These are phyloP conservation scores for Trypethelium eluteriae DNA, from an alignment of 495 filamentous ascomycete genomes.

Conservation along the genomic window DNA sequence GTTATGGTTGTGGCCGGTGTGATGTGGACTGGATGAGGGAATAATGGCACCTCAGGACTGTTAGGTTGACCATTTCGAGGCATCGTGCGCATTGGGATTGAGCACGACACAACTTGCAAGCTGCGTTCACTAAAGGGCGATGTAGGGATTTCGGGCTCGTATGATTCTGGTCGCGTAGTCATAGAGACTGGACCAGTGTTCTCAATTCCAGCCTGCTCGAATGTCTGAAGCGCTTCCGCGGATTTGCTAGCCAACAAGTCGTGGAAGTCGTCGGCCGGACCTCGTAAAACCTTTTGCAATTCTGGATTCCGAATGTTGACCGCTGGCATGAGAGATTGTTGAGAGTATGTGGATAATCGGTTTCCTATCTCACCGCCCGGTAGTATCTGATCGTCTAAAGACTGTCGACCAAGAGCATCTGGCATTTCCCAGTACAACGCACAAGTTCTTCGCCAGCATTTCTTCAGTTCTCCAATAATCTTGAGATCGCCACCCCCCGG, in stretches of 20 bases:
- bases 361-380: conserved; percentile 47
- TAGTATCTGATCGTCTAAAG: conserved; percentile 58
- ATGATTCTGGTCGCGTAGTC: neutral
- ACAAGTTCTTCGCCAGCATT: conserved; percentile 92
- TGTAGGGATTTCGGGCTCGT: conserved; percentile 18
- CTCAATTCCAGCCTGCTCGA: neutral
- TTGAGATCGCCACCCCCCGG: conserved; percentile 72
- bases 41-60: conserved; percentile 26
- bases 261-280: conserved; percentile 2
- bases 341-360: neutral
- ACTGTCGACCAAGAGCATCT: conserved; percentile 40
- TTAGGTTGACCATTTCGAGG: conserved; percentile 19
- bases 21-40: conserved; percentile 22
- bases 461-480: conserved; percentile 88
- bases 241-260: conserved; percentile 8
- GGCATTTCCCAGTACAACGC: conserved; percentile 72
- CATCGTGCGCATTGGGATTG: conserved; percentile 52
- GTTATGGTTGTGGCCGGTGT: neutral
- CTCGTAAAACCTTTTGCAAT: conserved; percentile 2
- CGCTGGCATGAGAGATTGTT: neutral
- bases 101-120: conserved; percentile 69
- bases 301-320: conserved; percentile 2
- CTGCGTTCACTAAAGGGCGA: conserved; percentile 48
- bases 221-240: conserved; percentile 1
- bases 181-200: neutral